A percentile compares a stretch with the other conserved stretches of the same genome.
These are phyloP conservation scores for Sporobolomyces pararoseus DNA, from an alignment of 768 basidiomycete genomes.

Conservation along the genomic window DNA sequence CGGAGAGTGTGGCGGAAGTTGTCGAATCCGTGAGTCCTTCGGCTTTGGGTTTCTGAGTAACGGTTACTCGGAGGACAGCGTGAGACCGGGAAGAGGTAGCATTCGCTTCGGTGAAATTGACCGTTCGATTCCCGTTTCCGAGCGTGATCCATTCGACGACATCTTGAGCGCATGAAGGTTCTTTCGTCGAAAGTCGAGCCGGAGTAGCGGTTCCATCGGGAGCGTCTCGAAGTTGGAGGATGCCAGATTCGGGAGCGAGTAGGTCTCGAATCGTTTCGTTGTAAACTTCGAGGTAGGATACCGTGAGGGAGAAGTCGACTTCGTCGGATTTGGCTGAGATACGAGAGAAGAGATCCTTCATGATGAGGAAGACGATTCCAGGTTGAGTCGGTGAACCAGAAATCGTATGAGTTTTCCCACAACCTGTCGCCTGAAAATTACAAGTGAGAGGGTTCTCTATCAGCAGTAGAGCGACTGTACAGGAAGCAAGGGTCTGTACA, in stretches of 20 bases:
- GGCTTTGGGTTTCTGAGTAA: slow-evolving; percentile 71
- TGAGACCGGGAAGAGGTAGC: slow-evolving; percentile 95
- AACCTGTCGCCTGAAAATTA: slow-evolving; percentile 84
- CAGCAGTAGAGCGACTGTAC: background rate
- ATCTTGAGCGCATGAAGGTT: slow-evolving; percentile 77
- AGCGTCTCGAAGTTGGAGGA: slow-evolving; percentile 89
- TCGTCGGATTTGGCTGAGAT: slow-evolving; percentile 85
- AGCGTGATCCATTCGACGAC: slow-evolving; percentile 88
- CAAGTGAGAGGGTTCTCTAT: too few species aligned
- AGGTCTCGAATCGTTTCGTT: slow-evolving; percentile 98
- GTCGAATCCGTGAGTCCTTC: slow-evolving; percentile 69
- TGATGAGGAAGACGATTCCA: slow-evolving; percentile 92
- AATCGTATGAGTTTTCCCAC: slow-evolving; percentile 98
- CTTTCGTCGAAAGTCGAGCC: slow-evolving; percentile 73
- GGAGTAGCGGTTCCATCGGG: slow-evolving; percentile 76
- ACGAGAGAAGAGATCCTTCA: slow-evolving; percentile 91
- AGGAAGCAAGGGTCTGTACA: slow-evolving; percentile 47
- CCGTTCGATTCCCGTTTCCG: slow-evolving; percentile 82
- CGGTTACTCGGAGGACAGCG: slow-evolving; percentile 92
- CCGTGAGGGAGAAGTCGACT: slow-evolving; percentile 65
- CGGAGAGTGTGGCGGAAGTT: slow-evolving; percentile 85
- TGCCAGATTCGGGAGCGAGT: slow-evolving; percentile 70
- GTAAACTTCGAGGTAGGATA: slow-evolving; percentile 98
- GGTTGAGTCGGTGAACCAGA: slow-evolving; percentile 83
- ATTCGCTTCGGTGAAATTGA: slow-evolving; percentile 93